Evolutionary conservation across 164 flowering plant genomes (phyloP).

Genomic region (Umbilicus rupestris): DNA sequence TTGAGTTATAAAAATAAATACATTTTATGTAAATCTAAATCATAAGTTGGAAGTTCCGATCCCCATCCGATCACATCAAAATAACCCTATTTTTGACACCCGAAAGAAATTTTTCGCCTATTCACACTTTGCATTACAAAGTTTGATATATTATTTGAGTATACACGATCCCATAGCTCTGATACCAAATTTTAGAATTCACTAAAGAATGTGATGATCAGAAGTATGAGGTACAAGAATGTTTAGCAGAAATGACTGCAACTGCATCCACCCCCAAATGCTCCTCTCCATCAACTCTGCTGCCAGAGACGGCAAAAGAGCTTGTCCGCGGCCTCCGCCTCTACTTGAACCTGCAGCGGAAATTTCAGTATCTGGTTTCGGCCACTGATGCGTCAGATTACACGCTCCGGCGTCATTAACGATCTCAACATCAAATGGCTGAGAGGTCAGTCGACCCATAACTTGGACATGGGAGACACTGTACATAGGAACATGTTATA

Average conservation of each 20-base stretch:
- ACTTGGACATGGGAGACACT: slow-evolving; percentile 53
- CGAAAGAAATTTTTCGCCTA: too few species aligned
- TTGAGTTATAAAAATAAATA: too few species aligned
- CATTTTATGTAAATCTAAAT: too few species aligned
- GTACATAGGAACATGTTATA: slow-evolving; percentile 3
- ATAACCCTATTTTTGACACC: too few species aligned
- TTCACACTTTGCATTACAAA: too few species aligned
- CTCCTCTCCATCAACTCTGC: not conserved
- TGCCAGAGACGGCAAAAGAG: not conserved
- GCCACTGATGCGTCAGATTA: slow-evolving; percentile 22
- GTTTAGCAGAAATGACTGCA: slow-evolving; percentile 2
- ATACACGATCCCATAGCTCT: too few species aligned
- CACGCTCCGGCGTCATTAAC: slow-evolving; percentile 23
- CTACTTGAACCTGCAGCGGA: not conserved
- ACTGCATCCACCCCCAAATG: not conserved
- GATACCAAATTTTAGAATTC: too few species aligned
- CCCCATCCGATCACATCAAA: too few species aligned
- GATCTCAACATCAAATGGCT: slow-evolving; percentile 25
- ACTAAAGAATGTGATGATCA: too few species aligned
- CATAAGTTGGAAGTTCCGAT: too few species aligned
- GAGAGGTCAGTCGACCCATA: slow-evolving; percentile 32
- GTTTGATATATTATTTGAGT: too few species aligned
- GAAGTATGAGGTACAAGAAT: too few species aligned
- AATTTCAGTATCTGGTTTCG: not conserved
- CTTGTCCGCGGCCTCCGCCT: not conserved